Conservation (phyloP, 2,329 filamentous ascomycete genomes). For the Sodiomyces alkalinus region DNA sequence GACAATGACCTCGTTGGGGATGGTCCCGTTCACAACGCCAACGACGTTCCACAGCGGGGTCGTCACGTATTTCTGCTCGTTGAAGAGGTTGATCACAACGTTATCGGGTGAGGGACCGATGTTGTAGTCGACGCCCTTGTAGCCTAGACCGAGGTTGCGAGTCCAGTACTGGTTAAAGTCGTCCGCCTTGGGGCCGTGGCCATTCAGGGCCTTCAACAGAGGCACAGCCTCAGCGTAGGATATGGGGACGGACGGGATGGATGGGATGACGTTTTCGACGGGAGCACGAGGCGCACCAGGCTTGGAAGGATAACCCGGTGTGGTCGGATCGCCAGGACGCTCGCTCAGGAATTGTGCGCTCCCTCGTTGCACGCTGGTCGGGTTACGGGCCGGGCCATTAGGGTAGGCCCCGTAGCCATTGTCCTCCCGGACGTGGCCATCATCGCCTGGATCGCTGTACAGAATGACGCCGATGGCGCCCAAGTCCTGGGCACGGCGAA, state of each 20-base stretch:
- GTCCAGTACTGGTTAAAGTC: slow-evolving; percentile 62
- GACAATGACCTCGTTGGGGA: slow-evolving; percentile 72
- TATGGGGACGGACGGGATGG: slow-evolving; percentile 81
- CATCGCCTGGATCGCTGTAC: slow-evolving; percentile 81
- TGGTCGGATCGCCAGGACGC: slow-evolving; percentile 61
- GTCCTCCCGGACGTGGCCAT: slow-evolving; percentile 64
- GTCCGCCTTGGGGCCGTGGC: slow-evolving; percentile 63
- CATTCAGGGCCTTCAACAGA: slow-evolving; percentile 79
- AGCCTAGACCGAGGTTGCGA: slow-evolving; percentile 53
- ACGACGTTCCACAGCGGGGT: slow-evolving; percentile 86
- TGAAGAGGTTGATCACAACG: slow-evolving; percentile 57
- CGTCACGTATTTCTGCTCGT: slow-evolving; percentile 67
- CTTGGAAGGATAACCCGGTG: slow-evolving; percentile 84
- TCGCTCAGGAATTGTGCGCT: slow-evolving; percentile 69
- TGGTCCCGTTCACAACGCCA: slow-evolving; percentile 76
- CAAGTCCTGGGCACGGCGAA: slow-evolving; percentile 81
- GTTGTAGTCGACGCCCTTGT: slow-evolving; percentile 74
- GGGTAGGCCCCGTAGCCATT: slow-evolving; percentile 73
- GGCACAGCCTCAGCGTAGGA: slow-evolving; percentile 79
- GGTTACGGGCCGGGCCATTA: slow-evolving; percentile 71
- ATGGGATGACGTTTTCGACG: slow-evolving; percentile 54
- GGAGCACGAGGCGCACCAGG: slow-evolving; percentile 69
- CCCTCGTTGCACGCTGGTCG: slow-evolving; percentile 79
- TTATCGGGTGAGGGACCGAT: slow-evolving; percentile 66
- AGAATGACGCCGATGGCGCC: slow-evolving; percentile 78